Percentiles rank a stretch among this genome's conserved stretches.
Conservation (phyloP, 306 rosid genomes). For the Fragaria iinumae region DNA sequence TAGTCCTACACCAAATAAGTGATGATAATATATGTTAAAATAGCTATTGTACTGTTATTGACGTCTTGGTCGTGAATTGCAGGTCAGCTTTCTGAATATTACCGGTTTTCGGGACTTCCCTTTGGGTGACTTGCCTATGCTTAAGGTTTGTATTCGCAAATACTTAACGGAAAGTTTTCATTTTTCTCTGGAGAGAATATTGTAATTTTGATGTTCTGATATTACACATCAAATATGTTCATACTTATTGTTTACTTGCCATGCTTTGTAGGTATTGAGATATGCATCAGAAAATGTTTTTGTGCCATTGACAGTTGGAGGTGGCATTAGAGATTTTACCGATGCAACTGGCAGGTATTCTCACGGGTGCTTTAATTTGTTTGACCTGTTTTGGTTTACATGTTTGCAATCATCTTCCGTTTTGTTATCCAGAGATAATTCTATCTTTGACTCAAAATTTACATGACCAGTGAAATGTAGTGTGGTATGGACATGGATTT, state of each 20-base stretch:
- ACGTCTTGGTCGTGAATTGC: constrained; percentile 27
- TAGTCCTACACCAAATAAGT: neutral
- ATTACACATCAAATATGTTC: neutral
- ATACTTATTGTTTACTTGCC: constrained; percentile 1
- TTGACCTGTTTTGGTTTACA: constrained; percentile 15
- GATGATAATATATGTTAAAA: neutral
- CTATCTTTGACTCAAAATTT: constrained; percentile 8
- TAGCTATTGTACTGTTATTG: constrained; percentile 18
- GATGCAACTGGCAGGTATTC: constrained; percentile 86
- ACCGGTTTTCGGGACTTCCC: constrained; percentile 98
- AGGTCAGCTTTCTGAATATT: constrained; percentile 89
- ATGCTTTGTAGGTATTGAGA: constrained; percentile 67
- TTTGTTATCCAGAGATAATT: neutral
- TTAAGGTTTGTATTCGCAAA: constrained; percentile 59
- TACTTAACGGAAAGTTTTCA: neutral
- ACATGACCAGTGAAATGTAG: neutral
- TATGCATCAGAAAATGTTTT: constrained; percentile 89
- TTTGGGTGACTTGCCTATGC: constrained; percentile 95
- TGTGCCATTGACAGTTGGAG: constrained; percentile 97
- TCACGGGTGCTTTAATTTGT: constrained; percentile 8
- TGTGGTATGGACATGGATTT: neutral
- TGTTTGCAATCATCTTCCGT: neutral
- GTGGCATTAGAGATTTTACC: constrained; percentile 94
- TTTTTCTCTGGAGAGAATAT: neutral
- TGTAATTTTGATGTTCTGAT: neutral